Base-by-base conservation (phyloP, 768 basidiomycete species). In the Rhodotorula toruloides region DNA sequence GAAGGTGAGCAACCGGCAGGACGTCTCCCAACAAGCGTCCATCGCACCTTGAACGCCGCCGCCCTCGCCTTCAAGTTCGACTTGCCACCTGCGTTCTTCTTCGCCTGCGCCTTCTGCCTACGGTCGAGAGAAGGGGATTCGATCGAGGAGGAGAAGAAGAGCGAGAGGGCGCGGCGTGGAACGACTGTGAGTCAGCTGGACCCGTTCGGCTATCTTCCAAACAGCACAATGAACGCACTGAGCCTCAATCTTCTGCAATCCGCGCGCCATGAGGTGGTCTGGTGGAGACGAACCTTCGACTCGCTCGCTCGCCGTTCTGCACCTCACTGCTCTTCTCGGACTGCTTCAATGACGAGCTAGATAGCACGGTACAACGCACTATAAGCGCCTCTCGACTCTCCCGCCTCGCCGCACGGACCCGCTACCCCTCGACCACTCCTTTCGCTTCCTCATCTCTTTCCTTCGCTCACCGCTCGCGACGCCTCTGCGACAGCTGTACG, bases 31-130 rank as follows among this genome's bases (percentile, higher is more conserved):
- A 1, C 43, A 13, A 1, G 56, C 32, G 14, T 4, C 31, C 22
- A 32, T 17, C 48, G 49, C 22, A 60, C 58, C 58, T 60, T 60
- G 49, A 60, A 39, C 4, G 27, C 58, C 1, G 47, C 58, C 1
- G 39, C 39, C 7, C 58, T 48, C 4, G 48, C 42, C 49, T 52
- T 52, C 36, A 60, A 40, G 39, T 60, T 42, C 21, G 31, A 34
- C 49, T 36, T 60, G 29, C 58, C 58, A 31, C 58, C 58, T 1
- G 32, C 46, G 21, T 42, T 42, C 22, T n/a, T n/a, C 32, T 57
- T 43, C 1, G 42, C 56, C 13, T 12, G 11, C 22, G 27, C 19
- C 46, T 47, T 46, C 12, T 46, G 46, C 16, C 47, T 31, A 14
- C 49, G 25, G 9, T 9, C 2, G 11, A 22, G 12, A 14, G 10